Evolutionary conservation across 1,284 basidiomycete species (phyloP).

Genomic region (Sanghuangporus sanghuang): DNA sequence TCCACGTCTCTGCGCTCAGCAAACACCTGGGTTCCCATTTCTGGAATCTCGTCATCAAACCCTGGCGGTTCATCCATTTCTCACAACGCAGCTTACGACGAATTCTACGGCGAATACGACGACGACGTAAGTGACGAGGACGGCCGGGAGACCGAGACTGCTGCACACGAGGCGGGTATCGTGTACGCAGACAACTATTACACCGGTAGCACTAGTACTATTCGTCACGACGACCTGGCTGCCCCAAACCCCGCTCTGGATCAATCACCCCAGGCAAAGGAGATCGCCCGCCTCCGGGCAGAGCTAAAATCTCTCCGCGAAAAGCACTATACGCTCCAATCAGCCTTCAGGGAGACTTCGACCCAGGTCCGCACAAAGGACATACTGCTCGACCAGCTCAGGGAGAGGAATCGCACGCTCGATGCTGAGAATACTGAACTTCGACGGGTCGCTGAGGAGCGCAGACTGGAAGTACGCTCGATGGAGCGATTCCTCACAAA

Average conservation of each 20-base stretch:
- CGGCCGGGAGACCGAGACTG: not conserved
- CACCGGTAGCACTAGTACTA: not conserved
- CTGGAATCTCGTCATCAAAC: conserved; percentile 1
- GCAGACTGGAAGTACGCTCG: conserved; percentile 42
- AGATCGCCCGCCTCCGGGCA: conserved; percentile 15
- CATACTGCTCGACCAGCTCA: conserved; percentile 12
- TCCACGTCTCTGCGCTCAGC: not conserved
- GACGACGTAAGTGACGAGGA: conserved; percentile 2
- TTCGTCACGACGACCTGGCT: not conserved
- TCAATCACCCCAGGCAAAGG: conserved; percentile 11
- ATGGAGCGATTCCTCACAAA: conserved; percentile 65
- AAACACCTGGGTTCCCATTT: not conserved
- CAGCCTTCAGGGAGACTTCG: conserved; percentile 9
- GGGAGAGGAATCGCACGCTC: conserved; percentile 7
- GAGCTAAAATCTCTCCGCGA: conserved; percentile 17
- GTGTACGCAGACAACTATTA: conserved; percentile 3
- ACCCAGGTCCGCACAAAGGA: conserved; percentile 9
- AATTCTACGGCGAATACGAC: not conserved
- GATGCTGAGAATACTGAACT: conserved; percentile 8
- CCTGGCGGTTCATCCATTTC: not conserved
- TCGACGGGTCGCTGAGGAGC: conserved; percentile 26
- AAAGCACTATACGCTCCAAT: conserved; percentile 14
- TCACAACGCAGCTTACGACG: not conserved
- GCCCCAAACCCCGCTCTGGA: conserved; percentile 8
- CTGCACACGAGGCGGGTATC: not conserved